phyloP scores from a whole-genome alignment of 768 basidiomycete genomes.

The Podaxis carcinomalis region DNA sequence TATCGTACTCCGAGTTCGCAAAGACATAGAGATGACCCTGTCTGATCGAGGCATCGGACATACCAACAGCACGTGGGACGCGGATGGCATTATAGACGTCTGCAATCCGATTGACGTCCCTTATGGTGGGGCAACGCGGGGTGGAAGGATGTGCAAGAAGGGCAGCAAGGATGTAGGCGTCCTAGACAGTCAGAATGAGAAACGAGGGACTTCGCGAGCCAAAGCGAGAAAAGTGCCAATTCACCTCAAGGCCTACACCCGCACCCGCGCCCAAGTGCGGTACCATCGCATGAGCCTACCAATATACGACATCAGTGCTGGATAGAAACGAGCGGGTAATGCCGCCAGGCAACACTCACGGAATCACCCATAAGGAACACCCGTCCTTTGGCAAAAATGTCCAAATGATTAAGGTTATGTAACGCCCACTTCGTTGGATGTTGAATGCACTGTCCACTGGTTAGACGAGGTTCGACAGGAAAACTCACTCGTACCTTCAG shows the following conservation, averaged over 20 bases:
- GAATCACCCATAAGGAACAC: constrained; percentile 22
- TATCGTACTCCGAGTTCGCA: constrained; percentile 21
- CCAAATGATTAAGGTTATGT: constrained; percentile 15
- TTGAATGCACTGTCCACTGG: constrained; percentile 16
- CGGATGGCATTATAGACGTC: constrained; percentile 24
- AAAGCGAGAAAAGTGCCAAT: neutral
- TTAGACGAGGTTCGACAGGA: neutral
- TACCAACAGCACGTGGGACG: constrained; percentile 21
- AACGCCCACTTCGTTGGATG: constrained; percentile 19
- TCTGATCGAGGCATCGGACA: constrained; percentile 12
- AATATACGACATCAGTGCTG: neutral
- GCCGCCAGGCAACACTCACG: constrained; percentile 9
- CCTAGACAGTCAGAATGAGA: constrained; percentile 28
- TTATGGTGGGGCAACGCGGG: constrained; percentile 15
- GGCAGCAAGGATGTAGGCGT: constrained; percentile 34
- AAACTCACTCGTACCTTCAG: constrained; percentile 16
- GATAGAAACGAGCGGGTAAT: neutral
- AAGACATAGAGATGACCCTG: constrained; percentile 13
- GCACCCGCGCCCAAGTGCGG: constrained; percentile 48
- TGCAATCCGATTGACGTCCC: constrained; percentile 12
- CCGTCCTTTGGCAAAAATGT: constrained; percentile 15
- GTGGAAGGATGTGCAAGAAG: constrained; percentile 33
- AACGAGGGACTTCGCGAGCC: constrained; percentile 21
- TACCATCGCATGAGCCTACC: constrained; percentile 41
- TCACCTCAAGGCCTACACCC: constrained; percentile 44